Evolutionary conservation across 768 basidiomycete species (phyloP), one percentile per base, ranked within the genome.

Genomic region (Boletus rufocinnamomeus): DNA sequence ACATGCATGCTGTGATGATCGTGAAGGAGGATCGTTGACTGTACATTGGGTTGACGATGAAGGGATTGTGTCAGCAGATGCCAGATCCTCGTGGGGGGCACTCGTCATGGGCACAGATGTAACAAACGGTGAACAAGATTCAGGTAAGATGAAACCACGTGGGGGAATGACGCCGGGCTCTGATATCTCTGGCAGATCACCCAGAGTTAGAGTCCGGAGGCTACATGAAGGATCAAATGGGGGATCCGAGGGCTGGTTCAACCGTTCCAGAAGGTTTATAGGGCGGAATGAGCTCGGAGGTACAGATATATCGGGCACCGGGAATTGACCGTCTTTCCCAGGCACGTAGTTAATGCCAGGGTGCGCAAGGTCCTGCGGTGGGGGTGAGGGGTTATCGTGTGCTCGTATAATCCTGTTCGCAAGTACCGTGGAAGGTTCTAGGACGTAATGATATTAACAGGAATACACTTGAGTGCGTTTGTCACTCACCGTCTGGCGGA

Each of bases 301-400:
- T 27, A 43, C 48, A 14, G 63, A 65, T 37, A 64, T 35, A 35
- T 43, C 58, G 35, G 48, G 41, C 5, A 58, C 40, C 4, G 65
- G 58, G 38, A 66, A 69, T 32, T 51, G 66, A 13, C 63, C 57
- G 6, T 63, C 54, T 57, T 59, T 62, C 56, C 57, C 64, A 25
- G 63, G 61, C 3, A 59, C 43, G 46, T 63, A 68, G 57, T 58
- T 47, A 2, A 54, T 32, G 19, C 63, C 58, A 43, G 65, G 52
- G 37, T 63, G 57, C 21, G 63, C 62, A 45, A 50, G 62, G 47
- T 63, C 63, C 43, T 52, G 65, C 30, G 84, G 84, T 6, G 84
- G 84, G 19, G 89, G 89, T 19, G 89, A 91, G 19, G 90, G 90
- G 65, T 92, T 92, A 64, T 84, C 85, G 57, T 84, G 82, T 52